These are phyloP conservation scores for Vigna trinervia DNA, from an alignment of 306 rosid genomes.

Conservation along the genomic window DNA sequence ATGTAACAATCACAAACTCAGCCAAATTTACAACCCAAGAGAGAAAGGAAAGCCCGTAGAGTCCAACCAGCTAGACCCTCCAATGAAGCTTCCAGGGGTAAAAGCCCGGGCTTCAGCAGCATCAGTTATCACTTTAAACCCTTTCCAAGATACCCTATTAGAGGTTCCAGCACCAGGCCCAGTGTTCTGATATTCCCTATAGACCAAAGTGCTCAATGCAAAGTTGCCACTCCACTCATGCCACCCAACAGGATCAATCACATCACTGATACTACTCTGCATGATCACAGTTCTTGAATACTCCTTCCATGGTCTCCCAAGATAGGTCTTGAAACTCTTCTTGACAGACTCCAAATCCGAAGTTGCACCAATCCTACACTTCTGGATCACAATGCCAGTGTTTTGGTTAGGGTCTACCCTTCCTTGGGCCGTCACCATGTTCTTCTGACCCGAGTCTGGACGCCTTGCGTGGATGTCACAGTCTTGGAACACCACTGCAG, in stretches of 20 bases:
- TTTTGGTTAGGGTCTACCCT: constrained; percentile 88
- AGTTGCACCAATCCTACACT: constrained; percentile 78
- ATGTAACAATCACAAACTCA: not conserved
- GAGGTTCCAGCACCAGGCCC: constrained; percentile 80
- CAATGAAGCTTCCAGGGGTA: constrained; percentile 67
- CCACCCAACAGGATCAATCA: constrained; percentile 84
- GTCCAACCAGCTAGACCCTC: constrained; percentile 71
- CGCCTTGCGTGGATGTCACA: constrained; percentile 84
- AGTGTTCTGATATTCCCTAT: constrained; percentile 71
- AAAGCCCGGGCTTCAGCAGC: constrained; percentile 68
- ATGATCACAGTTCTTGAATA: constrained; percentile 86
- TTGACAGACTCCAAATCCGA: constrained; percentile 57
- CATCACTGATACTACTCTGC: constrained; percentile 62
- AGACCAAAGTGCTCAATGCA: constrained; percentile 71
- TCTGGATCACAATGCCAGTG: constrained; percentile 89
- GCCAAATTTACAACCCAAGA: constrained; percentile 61
- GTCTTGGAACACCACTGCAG: constrained; percentile 74
- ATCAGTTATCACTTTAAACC: constrained; percentile 64
- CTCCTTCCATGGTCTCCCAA: constrained; percentile 93
- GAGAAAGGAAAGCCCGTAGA: constrained; percentile 76
- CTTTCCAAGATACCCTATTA: constrained; percentile 74
- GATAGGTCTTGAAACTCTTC: constrained; percentile 60
- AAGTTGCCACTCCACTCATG: constrained; percentile 74
- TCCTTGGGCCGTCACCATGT: constrained; percentile 94
- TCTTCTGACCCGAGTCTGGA: constrained; percentile 81